Evolutionary conservation across 179 eudicot genomes (phyloP).

Genomic region (Camellia oleifera): DNA sequence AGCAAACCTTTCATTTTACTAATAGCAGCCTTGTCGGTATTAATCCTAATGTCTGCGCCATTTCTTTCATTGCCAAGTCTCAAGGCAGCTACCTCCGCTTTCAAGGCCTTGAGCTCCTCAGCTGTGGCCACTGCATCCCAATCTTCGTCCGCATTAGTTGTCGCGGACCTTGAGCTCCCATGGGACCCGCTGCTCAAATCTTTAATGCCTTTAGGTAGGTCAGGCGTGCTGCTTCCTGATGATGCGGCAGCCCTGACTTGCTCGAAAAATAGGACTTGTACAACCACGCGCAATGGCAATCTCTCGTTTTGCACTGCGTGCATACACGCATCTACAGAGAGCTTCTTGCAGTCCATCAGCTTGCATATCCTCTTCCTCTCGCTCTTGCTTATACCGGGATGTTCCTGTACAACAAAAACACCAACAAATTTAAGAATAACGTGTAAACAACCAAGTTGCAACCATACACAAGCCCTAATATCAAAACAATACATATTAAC

Average conservation of each 20-base stretch:
- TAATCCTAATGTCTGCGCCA: conserved; percentile 19
- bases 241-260: conserved; percentile 69
- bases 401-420: conserved; percentile 45
- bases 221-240: conserved; percentile 91
- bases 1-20: conserved; percentile 52
- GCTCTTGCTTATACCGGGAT: conserved; percentile 70
- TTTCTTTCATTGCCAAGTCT: conserved; percentile 41
- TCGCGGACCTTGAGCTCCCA: conserved; percentile 52
- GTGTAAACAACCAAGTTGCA: neutral
- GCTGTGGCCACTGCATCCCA: conserved; percentile 83
- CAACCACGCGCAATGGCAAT: conserved; percentile 68
- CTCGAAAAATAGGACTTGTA: conserved; percentile 79
- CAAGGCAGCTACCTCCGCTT: conserved; percentile 68
- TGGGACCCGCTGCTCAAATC: conserved; percentile 50
- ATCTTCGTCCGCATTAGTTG: conserved; percentile 59
- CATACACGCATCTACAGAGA: conserved; percentile 73
- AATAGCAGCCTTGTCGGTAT: conserved; percentile 35
- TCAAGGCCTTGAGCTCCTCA: conserved; percentile 66
- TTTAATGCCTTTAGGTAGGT: conserved; percentile 61
- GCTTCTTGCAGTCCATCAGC: conserved; percentile 83
- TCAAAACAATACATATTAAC: no score
- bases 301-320: conserved; percentile 85
- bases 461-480: neutral
- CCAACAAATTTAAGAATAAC: neutral
- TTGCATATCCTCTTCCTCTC: conserved; percentile 70